Percentiles rank a stretch among this genome's conserved stretches.
Conservation (phyloP, 2,329 filamentous ascomycete genomes). For the Stenocarpella maydis region DNA sequence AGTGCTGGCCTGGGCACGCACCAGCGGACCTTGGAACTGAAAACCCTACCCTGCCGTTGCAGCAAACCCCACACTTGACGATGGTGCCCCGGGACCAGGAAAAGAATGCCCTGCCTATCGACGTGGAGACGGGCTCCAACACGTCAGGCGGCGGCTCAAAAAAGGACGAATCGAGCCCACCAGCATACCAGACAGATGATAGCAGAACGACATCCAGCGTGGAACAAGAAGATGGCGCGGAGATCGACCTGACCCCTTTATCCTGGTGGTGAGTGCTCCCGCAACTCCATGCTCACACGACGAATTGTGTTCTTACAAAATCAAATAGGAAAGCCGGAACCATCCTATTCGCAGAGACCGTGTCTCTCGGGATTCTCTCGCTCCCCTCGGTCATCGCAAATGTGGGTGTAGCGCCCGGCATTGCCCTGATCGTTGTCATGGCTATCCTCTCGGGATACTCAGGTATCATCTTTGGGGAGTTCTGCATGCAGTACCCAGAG, state of each 20-base stretch:
- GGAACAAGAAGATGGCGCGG: slow-evolving; percentile 32
- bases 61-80: not conserved
- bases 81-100: slow-evolving; percentile 19
- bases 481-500: slow-evolving; percentile 75
- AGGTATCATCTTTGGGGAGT: slow-evolving; percentile 67
- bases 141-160: slow-evolving; percentile 17
- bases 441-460: slow-evolving; percentile 73
- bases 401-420: slow-evolving; percentile 75
- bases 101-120: slow-evolving; percentile 15
- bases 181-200: slow-evolving; percentile 25
- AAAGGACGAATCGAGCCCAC: not conserved
- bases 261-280: slow-evolving; percentile 34
- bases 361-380: slow-evolving; percentile 67
- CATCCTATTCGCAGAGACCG: slow-evolving; percentile 54
- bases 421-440: slow-evolving; percentile 73
- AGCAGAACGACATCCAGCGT: slow-evolving; percentile 28
- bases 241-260: slow-evolving; percentile 32
- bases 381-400: slow-evolving; percentile 79
- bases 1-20: slow-evolving; percentile 7
- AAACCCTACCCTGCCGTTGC: not conserved
- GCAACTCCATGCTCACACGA: not conserved
- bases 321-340: slow-evolving; percentile 53
- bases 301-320: not conserved
- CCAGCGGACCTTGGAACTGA: slow-evolving; percentile 8
- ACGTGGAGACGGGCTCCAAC: slow-evolving; percentile 28